Percentiles rank a stretch among this genome's conserved stretches.
phyloP scores from a whole-genome alignment of 129 eudicot species.

The Flaveria bidentis region DNA sequence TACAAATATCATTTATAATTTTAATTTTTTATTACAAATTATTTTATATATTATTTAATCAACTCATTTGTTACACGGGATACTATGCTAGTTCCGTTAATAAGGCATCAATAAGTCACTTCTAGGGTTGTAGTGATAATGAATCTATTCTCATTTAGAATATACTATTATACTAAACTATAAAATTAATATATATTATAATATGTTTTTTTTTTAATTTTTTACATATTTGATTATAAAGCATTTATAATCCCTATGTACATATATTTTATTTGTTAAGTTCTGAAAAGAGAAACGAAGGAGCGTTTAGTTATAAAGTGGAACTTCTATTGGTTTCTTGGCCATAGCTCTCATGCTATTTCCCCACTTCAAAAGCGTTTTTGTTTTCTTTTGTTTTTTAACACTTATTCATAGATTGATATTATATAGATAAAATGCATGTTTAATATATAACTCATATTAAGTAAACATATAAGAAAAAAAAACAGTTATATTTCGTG shows the following conservation, averaged over 20 bases:
- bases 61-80: too few species aligned
- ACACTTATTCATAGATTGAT: not conserved
- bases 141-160: too few species aligned
- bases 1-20: too few species aligned
- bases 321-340: slow-evolving; percentile 31
- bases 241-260: slow-evolving; percentile 30
- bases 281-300: slow-evolving; percentile 34
- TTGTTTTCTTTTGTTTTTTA: slow-evolving; percentile 17
- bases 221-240: not conserved
- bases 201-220: not conserved
- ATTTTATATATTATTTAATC: too few species aligned
- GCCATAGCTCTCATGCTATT: slow-evolving; percentile 41
- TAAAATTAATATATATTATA: too few species aligned
- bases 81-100: too few species aligned
- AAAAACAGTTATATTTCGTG: not conserved
- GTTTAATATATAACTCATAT: not conserved
- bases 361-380: slow-evolving; percentile 41
- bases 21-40: too few species aligned
- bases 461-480: too few species aligned
- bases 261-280: slow-evolving; percentile 19
- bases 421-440: not conserved
- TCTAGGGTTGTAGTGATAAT: too few species aligned
- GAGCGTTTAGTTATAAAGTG: slow-evolving; percentile 45
- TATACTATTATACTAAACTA: not conserved
- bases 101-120: too few species aligned